Percentiles rank a stretch among this genome's conserved stretches.
Conservation (phyloP, 768 basidiomycete species). For the Termitomyces sp. region DNA sequence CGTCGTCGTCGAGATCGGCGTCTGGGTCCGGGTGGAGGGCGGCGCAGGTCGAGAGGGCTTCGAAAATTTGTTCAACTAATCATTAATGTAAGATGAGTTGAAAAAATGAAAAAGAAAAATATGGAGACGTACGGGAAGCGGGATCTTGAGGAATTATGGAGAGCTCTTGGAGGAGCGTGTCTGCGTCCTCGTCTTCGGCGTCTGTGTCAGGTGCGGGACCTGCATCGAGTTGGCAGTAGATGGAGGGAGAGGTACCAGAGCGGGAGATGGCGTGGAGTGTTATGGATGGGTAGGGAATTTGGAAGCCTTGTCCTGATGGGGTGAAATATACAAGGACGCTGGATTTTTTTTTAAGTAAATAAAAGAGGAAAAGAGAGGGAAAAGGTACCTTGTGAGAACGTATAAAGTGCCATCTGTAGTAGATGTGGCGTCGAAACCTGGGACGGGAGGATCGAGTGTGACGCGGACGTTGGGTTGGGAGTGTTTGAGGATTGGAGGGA, state of each 20-base stretch:
- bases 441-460: conserved; percentile 65
- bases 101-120: background rate
- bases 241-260: conserved; percentile 53
- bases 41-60: conserved; percentile 82
- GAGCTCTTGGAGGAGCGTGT: conserved; percentile 73
- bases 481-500: conserved; percentile 80
- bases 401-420: conserved; percentile 67
- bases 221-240: conserved; percentile 96
- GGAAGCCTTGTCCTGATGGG: conserved; percentile 22
- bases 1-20: conserved; percentile 42
- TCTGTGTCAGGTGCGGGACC: conserved; percentile 29
- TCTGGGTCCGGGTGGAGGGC: conserved; percentile 76
- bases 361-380: background rate
- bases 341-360: conserved; percentile 6
- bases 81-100: background rate
- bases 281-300: conserved; percentile 85
- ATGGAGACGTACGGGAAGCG: conserved; percentile 52
- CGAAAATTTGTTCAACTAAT: conserved; percentile 82
- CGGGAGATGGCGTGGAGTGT: conserved; percentile 93
- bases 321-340: conserved; percentile 76
- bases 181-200: conserved; percentile 32
- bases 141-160: conserved; percentile 65
- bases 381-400: conserved; percentile 76
- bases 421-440: conserved; percentile 55
- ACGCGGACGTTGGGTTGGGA: conserved; percentile 71